Evolutionary conservation across 2,329 filamentous ascomycete genomes (phyloP).

Genomic region (Ceratocystis destructans): DNA sequence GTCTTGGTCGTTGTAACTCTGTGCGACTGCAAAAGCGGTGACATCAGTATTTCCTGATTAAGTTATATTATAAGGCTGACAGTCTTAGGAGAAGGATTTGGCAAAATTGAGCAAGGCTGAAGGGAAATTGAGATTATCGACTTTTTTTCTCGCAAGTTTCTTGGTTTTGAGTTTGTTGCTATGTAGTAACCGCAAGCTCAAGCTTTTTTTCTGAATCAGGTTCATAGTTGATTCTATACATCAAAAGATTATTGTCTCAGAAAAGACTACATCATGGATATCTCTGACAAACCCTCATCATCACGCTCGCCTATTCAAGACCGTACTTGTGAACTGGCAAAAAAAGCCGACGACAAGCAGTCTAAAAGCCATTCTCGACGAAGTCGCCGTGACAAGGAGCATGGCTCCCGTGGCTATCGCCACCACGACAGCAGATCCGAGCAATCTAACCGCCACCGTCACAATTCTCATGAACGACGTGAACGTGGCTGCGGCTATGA

Average conservation of each 20-base stretch:
- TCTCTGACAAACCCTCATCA: not conserved
- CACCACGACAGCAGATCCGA: constrained; percentile 1
- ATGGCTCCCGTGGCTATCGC: not conserved
- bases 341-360: not conserved
- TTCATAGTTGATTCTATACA: not conserved
- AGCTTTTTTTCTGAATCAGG: not conserved
- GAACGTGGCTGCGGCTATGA: not conserved
- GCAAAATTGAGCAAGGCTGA: constrained; percentile 6
- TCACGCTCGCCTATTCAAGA: constrained; percentile 4
- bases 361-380: not conserved
- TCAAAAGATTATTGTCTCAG: not conserved
- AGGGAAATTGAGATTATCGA: not conserved
- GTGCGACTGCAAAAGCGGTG: constrained; percentile 1
- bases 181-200: too few species aligned
- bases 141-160: not conserved
- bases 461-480: not conserved
- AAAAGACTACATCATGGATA: not conserved
- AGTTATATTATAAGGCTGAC: constrained; percentile 1
- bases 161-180: not conserved
- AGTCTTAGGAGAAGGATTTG: not conserved
- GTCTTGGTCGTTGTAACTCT: not conserved
- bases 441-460: constrained; percentile 7
- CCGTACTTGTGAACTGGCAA: not conserved
- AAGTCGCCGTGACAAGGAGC: not conserved
- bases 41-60: not conserved